Base-by-base conservation (phyloP, 2,329 filamentous ascomycete genomes). In the Alternaria metachromatica region DNA sequence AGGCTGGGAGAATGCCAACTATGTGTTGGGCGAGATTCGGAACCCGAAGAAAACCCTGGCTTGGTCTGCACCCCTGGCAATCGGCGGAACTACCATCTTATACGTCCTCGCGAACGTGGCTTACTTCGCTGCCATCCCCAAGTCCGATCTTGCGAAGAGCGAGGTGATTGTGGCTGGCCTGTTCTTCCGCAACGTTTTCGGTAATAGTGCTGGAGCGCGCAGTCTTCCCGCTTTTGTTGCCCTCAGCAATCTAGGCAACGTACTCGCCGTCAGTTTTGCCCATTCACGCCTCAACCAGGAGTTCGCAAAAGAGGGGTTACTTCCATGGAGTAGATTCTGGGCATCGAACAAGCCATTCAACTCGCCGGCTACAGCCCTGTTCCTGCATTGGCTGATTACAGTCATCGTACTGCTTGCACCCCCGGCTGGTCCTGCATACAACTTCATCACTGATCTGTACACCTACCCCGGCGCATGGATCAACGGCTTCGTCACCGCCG, bases 331-430 rank as follows among this genome's bases (percentile, higher is more conserved):
- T 64, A 83, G 84, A 3, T 87, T 92, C 74, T 92, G 88, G 87
- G 90, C 90, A 0, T 91, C 88, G 4, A 90, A 89, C 72, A 87
- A 86, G 78, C 90, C 90, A 0, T 90, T 89, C 65, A 88, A 89
- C 60, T 85, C 90, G 0, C 90, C 90, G 20, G 67, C 75, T 2
- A 66, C 76, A 9, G 74, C 76, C 76, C 79, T 89, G 9, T 87
- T 91, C 68, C 82, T 91, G 20, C 89, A 92, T 75, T 92, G 88
- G 85, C 72, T 89, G 15, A 84, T 91, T 3, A 90, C 88, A 0
- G 82, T 90, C 61, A 84, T 92, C 48, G 84, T 92, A 12, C 84
- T 92, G 30, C 76, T 91, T 4, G 89, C 88, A 0, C 89, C 89
- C 2, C 90, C 90, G 0, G 86, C 89, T 0, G 90, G 89, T 0